Evolutionary conservation across 2,329 filamentous ascomycete genomes (phyloP), one percentile per base, ranked within the genome.

Genomic region (Pseudogymnoascus pannorum): DNA sequence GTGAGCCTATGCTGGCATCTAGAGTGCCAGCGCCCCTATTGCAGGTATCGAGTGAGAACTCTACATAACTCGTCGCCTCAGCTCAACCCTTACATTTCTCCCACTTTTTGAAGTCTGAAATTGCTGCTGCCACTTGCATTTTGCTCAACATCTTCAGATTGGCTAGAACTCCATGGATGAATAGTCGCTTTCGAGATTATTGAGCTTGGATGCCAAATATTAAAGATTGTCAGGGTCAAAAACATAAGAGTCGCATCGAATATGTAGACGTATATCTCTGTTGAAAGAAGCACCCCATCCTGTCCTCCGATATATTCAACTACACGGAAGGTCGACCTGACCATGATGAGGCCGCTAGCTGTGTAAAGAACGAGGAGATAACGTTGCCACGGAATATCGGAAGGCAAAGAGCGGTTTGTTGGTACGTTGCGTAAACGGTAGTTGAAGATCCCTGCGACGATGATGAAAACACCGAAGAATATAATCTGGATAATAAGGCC

Each of bases 391-490:
- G 64, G 62, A 0, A 64, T 31, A 1, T 22, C n/a, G 2, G 59
- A 3, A 18, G 58, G 9, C 2, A 33, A 40, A 3, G 64, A 64
- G 4, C 33, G 12, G 2, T 42, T 29, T 4, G 63, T 67, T 1
- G 66, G 64, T 4, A 14, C 8, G 16, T 16, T 44, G 9, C 22
- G 24, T 12, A 70, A 60, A 2, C 65, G 61, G 6, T 12, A 6
- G 22, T 69, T 61, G 31, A 69, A 70, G 24, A 66, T 26, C 1
- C 11, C 38, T 9, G 63, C 33, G 8, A 63, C 61, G 18, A 67
- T 31, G 18, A 82, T 69, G 65, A 83, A 83, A 60, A 81, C 72
- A n/a, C 73, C 72, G 64, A 83, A 83, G 65, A 81, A 77, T 6
- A 79, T 12, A 3, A 84, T 73, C 64, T 84, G 81, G 3, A 82